phyloP scores from a whole-genome alignment of 2,329 filamentous ascomycete species.

The Trichophyton benhamiae region DNA sequence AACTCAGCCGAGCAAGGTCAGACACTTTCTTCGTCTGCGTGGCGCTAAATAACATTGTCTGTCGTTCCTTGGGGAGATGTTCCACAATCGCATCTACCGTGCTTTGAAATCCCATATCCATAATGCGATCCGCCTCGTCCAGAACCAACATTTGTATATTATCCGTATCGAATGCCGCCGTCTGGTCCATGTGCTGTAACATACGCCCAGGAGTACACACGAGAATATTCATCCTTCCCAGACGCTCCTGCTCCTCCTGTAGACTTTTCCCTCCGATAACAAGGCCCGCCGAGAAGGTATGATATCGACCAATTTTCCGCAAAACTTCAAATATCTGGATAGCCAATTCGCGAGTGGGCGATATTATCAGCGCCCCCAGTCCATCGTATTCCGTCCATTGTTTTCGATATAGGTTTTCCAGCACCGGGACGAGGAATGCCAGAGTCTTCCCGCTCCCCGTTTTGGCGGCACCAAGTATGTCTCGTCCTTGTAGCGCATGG shows the following conservation, averaged over 20 bases:
- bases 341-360: constrained; percentile 85
- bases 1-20: constrained; percentile 74
- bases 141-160: constrained; percentile 86
- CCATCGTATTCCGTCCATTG: constrained; percentile 88
- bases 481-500: constrained; percentile 67
- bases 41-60: constrained; percentile 90
- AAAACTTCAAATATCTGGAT: constrained; percentile 96
- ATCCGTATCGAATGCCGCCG: constrained; percentile 75
- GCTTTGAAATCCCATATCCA: constrained; percentile 92
- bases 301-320: constrained; percentile 75
- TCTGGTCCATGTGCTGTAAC: constrained; percentile 91
- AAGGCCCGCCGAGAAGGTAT: constrained; percentile 81
- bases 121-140: constrained; percentile 89
- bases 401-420: constrained; percentile 81
- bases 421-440: constrained; percentile 78
- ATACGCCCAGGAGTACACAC: constrained; percentile 92
- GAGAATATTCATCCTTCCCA: constrained; percentile 90
- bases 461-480: constrained; percentile 89
- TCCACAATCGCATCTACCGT: constrained; percentile 88
- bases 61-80: constrained; percentile 71
- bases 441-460: constrained; percentile 93
- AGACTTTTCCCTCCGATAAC: constrained; percentile 89
- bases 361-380: constrained; percentile 81
- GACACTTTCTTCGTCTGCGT: constrained; percentile 93
- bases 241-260: constrained; percentile 71